phyloP scores from a whole-genome alignment of 1,284 basidiomycete species.

The Leccinum insolens region DNA sequence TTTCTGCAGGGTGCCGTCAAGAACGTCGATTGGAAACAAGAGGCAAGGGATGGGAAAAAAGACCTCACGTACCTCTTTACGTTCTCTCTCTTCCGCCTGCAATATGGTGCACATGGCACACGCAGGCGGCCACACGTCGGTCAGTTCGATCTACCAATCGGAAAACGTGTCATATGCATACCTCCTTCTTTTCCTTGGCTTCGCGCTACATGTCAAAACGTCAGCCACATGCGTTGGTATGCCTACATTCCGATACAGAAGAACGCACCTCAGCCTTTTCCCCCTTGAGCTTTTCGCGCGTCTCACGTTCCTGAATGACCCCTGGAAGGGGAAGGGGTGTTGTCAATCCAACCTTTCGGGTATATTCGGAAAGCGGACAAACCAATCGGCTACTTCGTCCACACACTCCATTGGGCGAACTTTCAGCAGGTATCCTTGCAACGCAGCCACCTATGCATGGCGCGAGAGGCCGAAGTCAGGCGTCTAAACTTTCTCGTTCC shows the following conservation, averaged over 20 bases:
- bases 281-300: conserved; percentile 77
- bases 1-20: conserved; percentile 41
- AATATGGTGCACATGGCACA: not conserved
- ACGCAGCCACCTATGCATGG: conserved; percentile 66
- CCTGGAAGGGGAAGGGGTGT: conserved; percentile 30
- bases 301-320: conserved; percentile 78
- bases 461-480: conserved; percentile 3
- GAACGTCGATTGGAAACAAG: conserved; percentile 1
- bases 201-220: conserved; percentile 52
- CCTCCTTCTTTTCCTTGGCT: conserved; percentile 75
- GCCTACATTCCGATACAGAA: not conserved
- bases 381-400: conserved; percentile 74
- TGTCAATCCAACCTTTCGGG: conserved; percentile 3
- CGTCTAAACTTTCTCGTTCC: not conserved
- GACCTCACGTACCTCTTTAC: conserved; percentile 53
- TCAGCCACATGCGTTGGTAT: conserved; percentile 13
- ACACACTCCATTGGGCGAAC: conserved; percentile 80
- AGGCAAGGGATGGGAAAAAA: not conserved
- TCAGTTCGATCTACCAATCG: conserved; percentile 1
- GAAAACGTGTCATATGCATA: conserved; percentile 22
- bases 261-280: conserved; percentile 76
- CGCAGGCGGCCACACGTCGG: not conserved
- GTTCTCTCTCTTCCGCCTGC: conserved; percentile 53
- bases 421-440: conserved; percentile 85
- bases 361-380: conserved; percentile 19